phyloP scores from a whole-genome alignment of 805 yeast species.

The Saccharomycopsis fodiens region DNA sequence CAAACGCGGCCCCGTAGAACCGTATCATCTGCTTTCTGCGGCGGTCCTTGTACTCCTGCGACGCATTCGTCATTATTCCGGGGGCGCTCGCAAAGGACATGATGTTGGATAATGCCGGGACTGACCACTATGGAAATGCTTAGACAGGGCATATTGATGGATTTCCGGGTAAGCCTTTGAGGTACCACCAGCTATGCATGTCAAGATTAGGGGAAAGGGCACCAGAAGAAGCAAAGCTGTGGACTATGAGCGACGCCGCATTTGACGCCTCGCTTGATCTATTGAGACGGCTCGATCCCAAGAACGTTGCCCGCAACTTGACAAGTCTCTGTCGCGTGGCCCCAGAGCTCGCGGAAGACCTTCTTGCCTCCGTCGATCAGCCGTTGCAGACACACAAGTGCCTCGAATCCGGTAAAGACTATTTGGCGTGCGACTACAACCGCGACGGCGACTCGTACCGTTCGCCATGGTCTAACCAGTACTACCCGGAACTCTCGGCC shows the following conservation, averaged over 20 bases:
- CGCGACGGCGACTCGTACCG: constrained; percentile 90
- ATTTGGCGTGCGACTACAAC: constrained; percentile 85
- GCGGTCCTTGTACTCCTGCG: constrained; percentile 47
- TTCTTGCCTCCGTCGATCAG: constrained; percentile 78
- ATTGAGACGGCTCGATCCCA: constrained; percentile 68
- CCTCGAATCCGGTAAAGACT: constrained; percentile 51
- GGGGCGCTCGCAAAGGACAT: neutral
- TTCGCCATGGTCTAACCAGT: constrained; percentile 84
- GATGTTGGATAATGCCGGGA: neutral
- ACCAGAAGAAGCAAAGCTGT: neutral
- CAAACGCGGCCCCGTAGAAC: constrained; percentile 65
- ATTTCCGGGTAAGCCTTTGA: neutral
- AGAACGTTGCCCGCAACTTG: constrained; percentile 41
- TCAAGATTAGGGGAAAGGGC: neutral
- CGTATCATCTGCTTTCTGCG: constrained; percentile 64
- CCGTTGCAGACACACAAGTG: constrained; percentile 53
- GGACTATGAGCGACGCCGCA: constrained; percentile 37
- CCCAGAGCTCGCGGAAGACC: constrained; percentile 77
- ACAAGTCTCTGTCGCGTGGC: constrained; percentile 40
- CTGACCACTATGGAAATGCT: neutral
- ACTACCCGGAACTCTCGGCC: constrained; percentile 42
- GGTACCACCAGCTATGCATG: neutral
- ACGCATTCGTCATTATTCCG: constrained; percentile 10
- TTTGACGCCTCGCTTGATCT: constrained; percentile 76
- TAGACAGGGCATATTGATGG: neutral